Conservation (phyloP, 192 early-diverging fungal genomes). For the Gryganskiella cystojenkinii region DNA sequence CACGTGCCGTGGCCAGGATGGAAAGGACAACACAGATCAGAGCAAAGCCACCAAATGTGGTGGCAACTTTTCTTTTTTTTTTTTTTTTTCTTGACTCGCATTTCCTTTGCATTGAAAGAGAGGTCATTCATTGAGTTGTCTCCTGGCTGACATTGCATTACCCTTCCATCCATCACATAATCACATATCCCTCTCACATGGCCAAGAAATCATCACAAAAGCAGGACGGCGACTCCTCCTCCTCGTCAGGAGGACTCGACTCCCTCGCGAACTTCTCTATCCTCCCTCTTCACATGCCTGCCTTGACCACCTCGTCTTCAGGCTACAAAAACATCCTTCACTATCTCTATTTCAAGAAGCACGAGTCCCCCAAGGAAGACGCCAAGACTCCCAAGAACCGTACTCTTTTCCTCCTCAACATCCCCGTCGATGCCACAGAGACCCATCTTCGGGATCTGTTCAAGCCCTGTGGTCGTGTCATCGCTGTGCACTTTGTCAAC, state of each 20-base stretch:
- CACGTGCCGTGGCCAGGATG: no score
- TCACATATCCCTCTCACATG: background rate
- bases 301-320: conserved; percentile 16
- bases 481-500: conserved; percentile 65
- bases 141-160: no score
- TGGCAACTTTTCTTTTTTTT: no score
- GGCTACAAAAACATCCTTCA: conserved; percentile 47
- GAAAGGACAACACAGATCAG: no score
- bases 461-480: conserved; percentile 63
- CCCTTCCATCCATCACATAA: no score
- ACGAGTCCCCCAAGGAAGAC: conserved; percentile 50
- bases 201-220: background rate
- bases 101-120: no score
- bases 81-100: no score
- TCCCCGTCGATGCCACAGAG: conserved; percentile 77
- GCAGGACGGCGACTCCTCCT: background rate
- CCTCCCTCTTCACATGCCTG: conserved; percentile 41
- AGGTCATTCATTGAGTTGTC: no score
- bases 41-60: no score
- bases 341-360: conserved; percentile 55
- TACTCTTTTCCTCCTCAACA: conserved; percentile 75
- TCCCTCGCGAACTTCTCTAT: conserved; percentile 47
- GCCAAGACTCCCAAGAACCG: conserved; percentile 62
- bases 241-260: conserved; percentile 15
- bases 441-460: conserved; percentile 71